These are phyloP conservation scores for Solanum pennellii DNA, from an alignment of 257 asterid genomes.

Conservation along the genomic window DNA sequence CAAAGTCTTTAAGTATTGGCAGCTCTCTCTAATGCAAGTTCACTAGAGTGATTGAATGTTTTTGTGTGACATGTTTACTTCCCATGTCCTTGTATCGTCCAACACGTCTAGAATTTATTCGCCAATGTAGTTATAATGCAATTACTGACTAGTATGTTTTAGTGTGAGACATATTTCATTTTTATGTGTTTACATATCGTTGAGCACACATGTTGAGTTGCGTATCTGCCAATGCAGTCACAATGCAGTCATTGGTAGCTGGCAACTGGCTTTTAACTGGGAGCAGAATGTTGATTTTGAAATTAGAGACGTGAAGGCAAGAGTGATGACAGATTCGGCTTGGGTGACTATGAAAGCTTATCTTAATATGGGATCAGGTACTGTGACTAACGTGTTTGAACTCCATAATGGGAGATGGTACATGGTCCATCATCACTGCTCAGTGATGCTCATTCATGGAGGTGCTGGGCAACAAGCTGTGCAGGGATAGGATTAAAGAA, in stretches of 20 bases:
- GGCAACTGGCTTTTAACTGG: slow-evolving; percentile 78
- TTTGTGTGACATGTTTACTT: background rate
- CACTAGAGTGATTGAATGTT: background rate
- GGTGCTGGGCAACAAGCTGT: slow-evolving; percentile 39
- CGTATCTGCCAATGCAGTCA: slow-evolving; percentile 26
- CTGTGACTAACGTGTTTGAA: slow-evolving; percentile 61
- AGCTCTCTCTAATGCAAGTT: background rate
- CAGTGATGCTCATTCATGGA: slow-evolving; percentile 42
- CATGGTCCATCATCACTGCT: slow-evolving; percentile 94
- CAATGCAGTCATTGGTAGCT: slow-evolving; percentile 76
- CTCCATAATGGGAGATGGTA: slow-evolving; percentile 79
- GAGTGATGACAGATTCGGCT: slow-evolving; percentile 62
- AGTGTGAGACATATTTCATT: background rate
- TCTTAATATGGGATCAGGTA: slow-evolving; percentile 35
- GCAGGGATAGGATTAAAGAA: slow-evolving; percentile 24
- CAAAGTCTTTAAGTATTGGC: background rate
- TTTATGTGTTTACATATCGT: background rate
- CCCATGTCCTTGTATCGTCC: background rate
- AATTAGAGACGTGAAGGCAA: slow-evolving; percentile 60
- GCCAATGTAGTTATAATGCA: slow-evolving; percentile 40
- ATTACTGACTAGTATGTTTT: slow-evolving; percentile 31
- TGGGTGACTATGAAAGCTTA: slow-evolving; percentile 95
- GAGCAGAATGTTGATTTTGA: slow-evolving; percentile 64
- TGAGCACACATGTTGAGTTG: background rate
- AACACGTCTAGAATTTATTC: background rate